These are phyloP conservation scores for Candida buenavistaensis DNA, from an alignment of 1,139 yeast species.

Conservation along the genomic window DNA sequence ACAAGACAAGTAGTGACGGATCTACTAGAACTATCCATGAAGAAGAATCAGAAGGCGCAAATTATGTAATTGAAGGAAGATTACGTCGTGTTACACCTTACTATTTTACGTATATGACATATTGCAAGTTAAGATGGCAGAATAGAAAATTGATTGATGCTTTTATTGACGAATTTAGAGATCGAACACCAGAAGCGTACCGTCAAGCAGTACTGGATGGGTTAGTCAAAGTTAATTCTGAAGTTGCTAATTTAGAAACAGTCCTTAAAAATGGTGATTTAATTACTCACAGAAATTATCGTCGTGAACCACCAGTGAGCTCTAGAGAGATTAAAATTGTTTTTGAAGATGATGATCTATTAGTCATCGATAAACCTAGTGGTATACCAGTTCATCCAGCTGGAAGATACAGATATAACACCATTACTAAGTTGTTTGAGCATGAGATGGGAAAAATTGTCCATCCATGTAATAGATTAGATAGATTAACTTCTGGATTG, in stretches of 20 bases:
- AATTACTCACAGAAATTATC: conserved; percentile 77
- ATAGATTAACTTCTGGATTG: conserved; percentile 88
- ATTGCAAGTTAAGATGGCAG: conserved; percentile 91
- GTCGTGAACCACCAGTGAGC: conserved; percentile 90
- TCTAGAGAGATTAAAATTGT: conserved; percentile 71
- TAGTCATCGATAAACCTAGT: conserved; percentile 91
- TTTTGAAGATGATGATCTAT: conserved; percentile 72
- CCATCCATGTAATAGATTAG: conserved; percentile 91
- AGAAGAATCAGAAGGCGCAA: conserved; percentile 55
- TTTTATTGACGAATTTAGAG: conserved; percentile 82
- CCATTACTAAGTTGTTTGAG: conserved; percentile 79
- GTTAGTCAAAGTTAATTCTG: conserved; percentile 67
- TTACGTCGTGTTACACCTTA: conserved; percentile 81
- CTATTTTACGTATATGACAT: conserved; percentile 84
- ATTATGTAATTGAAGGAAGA: conserved; percentile 54
- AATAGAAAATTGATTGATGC: conserved; percentile 76
- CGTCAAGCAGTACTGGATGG: conserved; percentile 68
- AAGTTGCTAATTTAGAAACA: conserved; percentile 63
- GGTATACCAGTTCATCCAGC: conserved; percentile 98
- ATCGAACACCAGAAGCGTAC: conserved; percentile 71
- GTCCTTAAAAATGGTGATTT: conserved; percentile 80
- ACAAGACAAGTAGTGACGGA: conserved; percentile 22
- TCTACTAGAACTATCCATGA: conserved; percentile 49
- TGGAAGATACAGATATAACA: conserved; percentile 84
- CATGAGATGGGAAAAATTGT: conserved; percentile 62